Evolutionary conservation across 140 eudicot species (phyloP).

Genomic region (Anethum foeniculum): DNA sequence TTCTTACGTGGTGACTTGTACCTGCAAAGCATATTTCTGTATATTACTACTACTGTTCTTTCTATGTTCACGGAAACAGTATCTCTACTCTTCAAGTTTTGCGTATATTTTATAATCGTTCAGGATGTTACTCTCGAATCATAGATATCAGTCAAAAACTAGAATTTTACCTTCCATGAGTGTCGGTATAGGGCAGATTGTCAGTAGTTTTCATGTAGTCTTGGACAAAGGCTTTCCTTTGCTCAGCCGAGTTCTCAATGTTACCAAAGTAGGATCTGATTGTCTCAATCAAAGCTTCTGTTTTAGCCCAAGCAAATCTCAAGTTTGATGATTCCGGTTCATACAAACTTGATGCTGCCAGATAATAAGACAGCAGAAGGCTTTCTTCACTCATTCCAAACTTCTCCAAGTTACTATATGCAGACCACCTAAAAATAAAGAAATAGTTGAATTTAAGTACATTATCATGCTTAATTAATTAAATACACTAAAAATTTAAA

Average conservation of each 20-base stretch:
- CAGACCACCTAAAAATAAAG: slow-evolving; percentile 44
- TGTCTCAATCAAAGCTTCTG: slow-evolving; percentile 39
- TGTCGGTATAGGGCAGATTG: not conserved
- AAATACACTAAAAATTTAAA: no score
- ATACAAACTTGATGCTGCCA: slow-evolving; percentile 50
- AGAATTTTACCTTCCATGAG: slow-evolving; percentile 28
- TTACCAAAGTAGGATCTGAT: slow-evolving; percentile 29
- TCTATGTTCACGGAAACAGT: not conserved
- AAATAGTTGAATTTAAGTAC: not conserved
- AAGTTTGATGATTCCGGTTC: slow-evolving; percentile 54
- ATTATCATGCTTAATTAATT: not conserved
- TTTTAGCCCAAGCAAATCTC: slow-evolving; percentile 75
- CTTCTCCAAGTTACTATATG: slow-evolving; percentile 27
- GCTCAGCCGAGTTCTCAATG: slow-evolving; percentile 17
- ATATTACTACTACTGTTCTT: not conserved
- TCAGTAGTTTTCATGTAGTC: slow-evolving; percentile 32
- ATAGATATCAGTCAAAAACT: not conserved
- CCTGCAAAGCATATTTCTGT: not conserved
- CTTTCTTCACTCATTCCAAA: slow-evolving; percentile 34
- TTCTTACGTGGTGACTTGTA: slow-evolving; percentile 14
- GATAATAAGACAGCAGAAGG: slow-evolving; percentile 37
- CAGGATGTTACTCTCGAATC: not conserved
- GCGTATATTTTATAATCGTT: no score
- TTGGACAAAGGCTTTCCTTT: slow-evolving; percentile 36
- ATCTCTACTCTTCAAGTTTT: not conserved